Evolutionary conservation across 257 asterid species (phyloP).

Genomic region (Fraxinus pennsylvanica): DNA sequence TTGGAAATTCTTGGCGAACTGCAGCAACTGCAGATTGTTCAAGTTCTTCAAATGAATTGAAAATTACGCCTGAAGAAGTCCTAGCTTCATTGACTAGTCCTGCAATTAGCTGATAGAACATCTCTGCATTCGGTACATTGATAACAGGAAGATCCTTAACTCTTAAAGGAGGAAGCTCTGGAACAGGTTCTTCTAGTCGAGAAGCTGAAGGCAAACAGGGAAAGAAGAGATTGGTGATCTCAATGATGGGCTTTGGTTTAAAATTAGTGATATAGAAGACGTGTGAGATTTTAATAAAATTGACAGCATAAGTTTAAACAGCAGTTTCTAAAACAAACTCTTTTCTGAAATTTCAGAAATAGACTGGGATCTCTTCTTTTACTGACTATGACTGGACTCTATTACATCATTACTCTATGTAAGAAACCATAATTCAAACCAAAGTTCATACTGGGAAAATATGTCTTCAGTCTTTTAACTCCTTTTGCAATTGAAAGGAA

Average conservation of each 20-base stretch:
- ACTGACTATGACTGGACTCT: not conserved
- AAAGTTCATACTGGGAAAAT: not conserved
- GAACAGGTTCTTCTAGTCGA: constrained; percentile 1
- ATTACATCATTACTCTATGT: not conserved
- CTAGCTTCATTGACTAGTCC: constrained; percentile 24
- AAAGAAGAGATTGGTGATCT: not conserved
- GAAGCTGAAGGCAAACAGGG: not conserved
- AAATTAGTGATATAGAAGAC: not conserved
- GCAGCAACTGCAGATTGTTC: constrained; percentile 20
- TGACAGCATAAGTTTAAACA: constrained; percentile 1
- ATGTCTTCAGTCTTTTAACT: not conserved
- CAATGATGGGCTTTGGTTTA: not conserved
- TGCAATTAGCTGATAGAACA: constrained; percentile 5
- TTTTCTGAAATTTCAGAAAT: not conserved
- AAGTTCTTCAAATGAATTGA: constrained; percentile 45
- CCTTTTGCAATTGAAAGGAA: not conserved
- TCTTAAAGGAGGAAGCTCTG: constrained; percentile 8
- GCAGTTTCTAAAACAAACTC: not conserved
- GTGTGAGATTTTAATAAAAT: not conserved
- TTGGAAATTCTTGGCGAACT: constrained; percentile 13
- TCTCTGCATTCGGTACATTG: constrained; percentile 1
- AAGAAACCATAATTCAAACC: not conserved
- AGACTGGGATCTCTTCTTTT: not conserved
- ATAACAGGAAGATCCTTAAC: not conserved
- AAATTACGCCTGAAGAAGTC: constrained; percentile 29